Evolutionary conservation across 2,329 filamentous ascomycete genomes (phyloP), one percentile per base, ranked within the genome.

Genomic region (Colletotrichum simmondsii): DNA sequence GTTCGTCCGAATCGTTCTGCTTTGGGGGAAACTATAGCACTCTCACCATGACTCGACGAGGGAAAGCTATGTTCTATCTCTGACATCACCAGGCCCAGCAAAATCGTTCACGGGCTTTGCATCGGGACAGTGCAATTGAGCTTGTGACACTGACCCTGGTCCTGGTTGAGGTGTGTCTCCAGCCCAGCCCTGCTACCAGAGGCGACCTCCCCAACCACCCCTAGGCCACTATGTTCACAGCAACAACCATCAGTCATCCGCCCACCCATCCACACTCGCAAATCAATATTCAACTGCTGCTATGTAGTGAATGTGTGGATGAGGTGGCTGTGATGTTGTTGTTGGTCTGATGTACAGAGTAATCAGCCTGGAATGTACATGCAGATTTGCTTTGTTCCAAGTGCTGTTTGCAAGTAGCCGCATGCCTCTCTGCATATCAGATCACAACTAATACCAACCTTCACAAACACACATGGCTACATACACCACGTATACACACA

Each of bases 221-320:
- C 62, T 37, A 57, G 28, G 57, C 42, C 42, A 37, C 28, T 30
- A 22, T 57, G 52, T 57, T 32, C 61, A 71, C 54, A 49, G 22
- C 71, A 57, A 28, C 61, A 19, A 46, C 67, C 56, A 30, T 73
- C 71, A 73, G 54, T 67, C 62, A 73, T 68, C 68, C 68, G 67
- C 59, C 56, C 37, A 52, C n/a, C 37, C 56, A 66, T 35, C 53
- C 32, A 30, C 54, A 42, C 30, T 32, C n/a, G 5, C 60, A 52
- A 8, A 19, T 49, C 30, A 26, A 35, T 58, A 42, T 35, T 14
- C 19, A 37, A 37, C 46, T 19, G 63, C 49, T 63, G 30, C 32
- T 42, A 49, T 58, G 37, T 58, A 62, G 19, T 61, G 65, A 46
- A 61, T 24, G 54, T 30, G 30, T 46, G 28, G 57, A 22, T 16